Evolutionary conservation across 768 basidiomycete species (phyloP), one percentile per base, ranked within the genome.

Genomic region (Gloeostereum incarnatum): DNA sequence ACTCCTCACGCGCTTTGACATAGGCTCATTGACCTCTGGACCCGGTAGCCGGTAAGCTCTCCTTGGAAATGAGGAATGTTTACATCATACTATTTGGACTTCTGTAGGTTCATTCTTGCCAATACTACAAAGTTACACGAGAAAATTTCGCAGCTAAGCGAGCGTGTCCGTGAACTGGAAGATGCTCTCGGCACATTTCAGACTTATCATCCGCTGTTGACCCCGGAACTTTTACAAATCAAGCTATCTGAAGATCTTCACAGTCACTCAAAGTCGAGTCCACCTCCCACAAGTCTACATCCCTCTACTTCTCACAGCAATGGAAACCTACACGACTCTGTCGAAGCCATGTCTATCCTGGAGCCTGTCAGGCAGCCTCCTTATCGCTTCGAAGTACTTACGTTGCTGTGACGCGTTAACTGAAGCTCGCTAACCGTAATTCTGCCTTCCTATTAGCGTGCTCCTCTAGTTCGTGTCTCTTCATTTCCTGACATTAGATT

Each of bases 171-270:
- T 33, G 70, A 75, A 42, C 65, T 81, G 9, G 79, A 81, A 50
- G 75, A 78, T 20, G 77, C 74, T 1, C 58, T 81, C 16, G 64
- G 65, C 42, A 36, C 49, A 0, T 49, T 73, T 17, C 72, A 75
- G 47, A 35, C 62, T 22, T 51, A 58, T 0, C 78, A 81, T 49
- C 75, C 79, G 11, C 65, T 81, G 11, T 64, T 81, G 25, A 46
- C 57, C 8, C 65, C 75, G n/a, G 78, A 79, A 11, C 59, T 81
- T 16, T 62, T 76, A 11, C 69, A 63, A 47, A 71, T 81, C 43
- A 81, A 80, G 49, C 79, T 76, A 22, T 75, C 78, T 0, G 75
- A 81, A 53, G 80, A 82, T 31, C 66, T 81, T 7, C 75, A 79
- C 53, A 60, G 44, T 39, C 54, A 62, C 10, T 59, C 56, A 14